Conservation (phyloP, 345 rosid genomes). For the Salix suchowensis region DNA sequence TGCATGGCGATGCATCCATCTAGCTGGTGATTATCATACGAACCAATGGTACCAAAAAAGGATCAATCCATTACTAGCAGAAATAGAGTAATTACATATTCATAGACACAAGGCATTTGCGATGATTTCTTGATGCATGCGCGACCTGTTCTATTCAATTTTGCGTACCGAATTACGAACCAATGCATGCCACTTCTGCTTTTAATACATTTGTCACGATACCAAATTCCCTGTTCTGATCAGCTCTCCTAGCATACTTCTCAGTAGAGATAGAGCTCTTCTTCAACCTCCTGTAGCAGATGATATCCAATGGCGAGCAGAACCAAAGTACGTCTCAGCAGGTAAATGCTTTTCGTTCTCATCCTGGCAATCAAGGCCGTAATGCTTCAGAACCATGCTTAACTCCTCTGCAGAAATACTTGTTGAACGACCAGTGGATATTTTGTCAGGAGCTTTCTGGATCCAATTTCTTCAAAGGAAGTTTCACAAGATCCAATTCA, state of each 20-base stretch:
- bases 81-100: too few species aligned
- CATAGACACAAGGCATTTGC: too few species aligned
- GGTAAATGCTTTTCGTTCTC: constrained; percentile 28
- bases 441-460: constrained; percentile 17
- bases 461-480: constrained; percentile 13
- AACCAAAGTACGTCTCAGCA: constrained; percentile 30
- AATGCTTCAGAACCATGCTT: constrained; percentile 37
- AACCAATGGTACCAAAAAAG: too few species aligned
- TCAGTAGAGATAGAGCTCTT: constrained; percentile 42
- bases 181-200: constrained; percentile 35
- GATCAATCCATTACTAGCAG: too few species aligned
- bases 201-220: constrained; percentile 45
- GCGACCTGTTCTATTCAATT: background rate
- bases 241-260: constrained; percentile 41
- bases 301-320: constrained; percentile 44
- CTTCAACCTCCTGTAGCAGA: constrained; percentile 46
- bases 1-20: too few species aligned
- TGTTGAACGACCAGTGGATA: constrained; percentile 7
- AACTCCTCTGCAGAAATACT: constrained; percentile 35
- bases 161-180: background rate
- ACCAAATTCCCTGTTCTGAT: constrained; percentile 41
- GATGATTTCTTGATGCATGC: background rate
- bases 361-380: constrained; percentile 28
- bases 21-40: too few species aligned
- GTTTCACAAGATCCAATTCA: constrained; percentile 1